These are phyloP conservation scores for Xylaria longipes DNA, from an alignment of 495 filamentous ascomycete species.

Conservation along the genomic window DNA sequence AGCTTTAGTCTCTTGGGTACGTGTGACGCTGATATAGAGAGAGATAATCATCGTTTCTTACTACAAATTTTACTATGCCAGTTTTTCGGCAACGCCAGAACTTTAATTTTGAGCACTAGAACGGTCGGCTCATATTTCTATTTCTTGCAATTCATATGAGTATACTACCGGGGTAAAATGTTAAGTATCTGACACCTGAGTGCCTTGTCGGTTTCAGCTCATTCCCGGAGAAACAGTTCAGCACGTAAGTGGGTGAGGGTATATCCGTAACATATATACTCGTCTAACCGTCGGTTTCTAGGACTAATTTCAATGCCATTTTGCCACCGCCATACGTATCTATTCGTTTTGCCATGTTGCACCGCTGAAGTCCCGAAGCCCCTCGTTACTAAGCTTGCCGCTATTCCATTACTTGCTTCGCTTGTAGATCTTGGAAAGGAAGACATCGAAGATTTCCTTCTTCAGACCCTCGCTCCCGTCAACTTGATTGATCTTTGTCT, in stretches of 20 bases:
- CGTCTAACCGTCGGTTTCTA: neutral
- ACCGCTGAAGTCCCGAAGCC: neutral
- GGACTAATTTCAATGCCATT: neutral
- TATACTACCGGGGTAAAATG: neutral
- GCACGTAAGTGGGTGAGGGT: neutral
- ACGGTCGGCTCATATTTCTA: neutral
- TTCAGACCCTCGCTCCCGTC: constrained; percentile 88
- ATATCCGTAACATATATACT: constrained; percentile 11
- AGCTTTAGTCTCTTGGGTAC: too few species aligned
- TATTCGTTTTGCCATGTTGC: neutral
- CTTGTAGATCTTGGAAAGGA: constrained; percentile 97
- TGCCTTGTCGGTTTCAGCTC: neutral
- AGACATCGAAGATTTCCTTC: constrained; percentile 86
- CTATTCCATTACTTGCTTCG: constrained; percentile 74
- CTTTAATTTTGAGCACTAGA: neutral
- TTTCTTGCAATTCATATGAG: neutral
- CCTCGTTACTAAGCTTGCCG: neutral
- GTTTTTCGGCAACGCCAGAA: neutral
- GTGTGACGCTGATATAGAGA: neutral
- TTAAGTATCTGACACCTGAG: neutral
- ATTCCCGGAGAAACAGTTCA: neutral
- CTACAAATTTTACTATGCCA: neutral
- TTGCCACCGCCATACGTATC: neutral
- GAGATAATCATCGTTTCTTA: neutral
- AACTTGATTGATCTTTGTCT: constrained; percentile 73